Base-by-base conservation (phyloP, 2,329 filamentous ascomycete species). In the Helicocarpus griseus region DNA sequence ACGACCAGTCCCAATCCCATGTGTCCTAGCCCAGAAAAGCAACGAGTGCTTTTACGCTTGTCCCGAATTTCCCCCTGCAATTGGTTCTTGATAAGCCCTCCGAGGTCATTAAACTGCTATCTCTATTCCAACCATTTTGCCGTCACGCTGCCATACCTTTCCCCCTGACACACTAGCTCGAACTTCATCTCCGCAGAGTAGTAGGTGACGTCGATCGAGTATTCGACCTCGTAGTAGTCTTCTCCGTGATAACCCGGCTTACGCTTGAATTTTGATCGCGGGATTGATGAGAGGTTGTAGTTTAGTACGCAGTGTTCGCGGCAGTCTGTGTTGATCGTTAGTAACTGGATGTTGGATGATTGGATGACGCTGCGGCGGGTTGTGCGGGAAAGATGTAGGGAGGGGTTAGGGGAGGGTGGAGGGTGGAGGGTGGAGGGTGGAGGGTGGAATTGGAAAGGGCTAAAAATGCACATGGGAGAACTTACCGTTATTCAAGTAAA, bases 261-360 rank as follows among this genome's bases (percentile, higher is more conserved):
- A 13, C 45, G 45, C 45, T 47, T 47, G 45, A 47, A 47, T 26
- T 47, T 47, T 28, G 45, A 47, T 11, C 45, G 45, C 14, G 45
- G 45, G 13, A 47, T 47, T n/a, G 45, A 47, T 29, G 45, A 47
- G 21, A 47, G 45, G 6, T 47, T 47, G 45, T 47, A 47, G 31
- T 47, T 47, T 22, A 47, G 31, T 7, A 47, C 31, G 45, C 45
- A 47, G 19, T 47, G 45, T 47, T 47, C 45, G 13, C 45, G 45
- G 45, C 45, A 47, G 45, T 47, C 45, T 47, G 21, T 9, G 13
- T 19, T 21, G 5, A 8, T 22, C 14, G 5, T 47, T 47, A 36
- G 13, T 8, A n/a, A 24, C 29, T 17, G 17, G 31, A 1, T 14
- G 31, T 35, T 35, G n/a, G 31, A 13, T 33, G 29, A 6, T 13